These are phyloP conservation scores for Cyphellophora europaea DNA, from an alignment of 2,329 filamentous ascomycete species.

Conservation along the genomic window DNA sequence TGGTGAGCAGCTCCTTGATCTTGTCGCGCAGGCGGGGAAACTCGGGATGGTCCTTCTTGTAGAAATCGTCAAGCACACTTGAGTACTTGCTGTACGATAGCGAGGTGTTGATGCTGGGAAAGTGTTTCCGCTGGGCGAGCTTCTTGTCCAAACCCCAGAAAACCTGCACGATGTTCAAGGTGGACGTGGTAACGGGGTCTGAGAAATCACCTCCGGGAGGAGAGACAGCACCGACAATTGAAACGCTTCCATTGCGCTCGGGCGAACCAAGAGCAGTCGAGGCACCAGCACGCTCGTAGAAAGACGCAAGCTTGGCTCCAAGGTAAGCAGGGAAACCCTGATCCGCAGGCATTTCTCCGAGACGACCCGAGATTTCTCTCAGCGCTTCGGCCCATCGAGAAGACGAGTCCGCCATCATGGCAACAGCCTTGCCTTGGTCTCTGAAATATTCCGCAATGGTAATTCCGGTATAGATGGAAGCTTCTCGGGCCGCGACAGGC, in stretches of 20 bases:
- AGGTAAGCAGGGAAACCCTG: conserved; percentile 99
- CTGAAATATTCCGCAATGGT: conserved; percentile 95
- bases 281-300: conserved; percentile 96
- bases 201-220: conserved; percentile 98
- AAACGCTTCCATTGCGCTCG: conserved; percentile 82
- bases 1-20: conserved; percentile 85
- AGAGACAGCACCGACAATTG: conserved; percentile 93
- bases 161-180: conserved; percentile 94
- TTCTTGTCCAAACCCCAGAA: conserved; percentile 99
- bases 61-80: conserved; percentile 77
- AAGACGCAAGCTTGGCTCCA: conserved; percentile 91
- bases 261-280: conserved; percentile 80
- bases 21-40: conserved; percentile 89
- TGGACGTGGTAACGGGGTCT: conserved; percentile 89
- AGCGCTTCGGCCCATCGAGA: conserved; percentile 98
- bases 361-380: conserved; percentile 95
- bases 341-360: conserved; percentile 99
- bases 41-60: conserved; percentile 86
- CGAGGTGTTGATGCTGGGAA: conserved; percentile 94
- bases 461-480: conserved; percentile 96
- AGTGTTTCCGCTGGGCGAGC: conserved; percentile 96
- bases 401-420: conserved; percentile 99
- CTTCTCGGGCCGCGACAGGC: conserved; percentile 96
- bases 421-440: conserved; percentile 92
- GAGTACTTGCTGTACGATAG: conserved; percentile 97